phyloP scores from a whole-genome alignment of 352 stramenopile genomes.

The Phytophthora colocasiae region DNA sequence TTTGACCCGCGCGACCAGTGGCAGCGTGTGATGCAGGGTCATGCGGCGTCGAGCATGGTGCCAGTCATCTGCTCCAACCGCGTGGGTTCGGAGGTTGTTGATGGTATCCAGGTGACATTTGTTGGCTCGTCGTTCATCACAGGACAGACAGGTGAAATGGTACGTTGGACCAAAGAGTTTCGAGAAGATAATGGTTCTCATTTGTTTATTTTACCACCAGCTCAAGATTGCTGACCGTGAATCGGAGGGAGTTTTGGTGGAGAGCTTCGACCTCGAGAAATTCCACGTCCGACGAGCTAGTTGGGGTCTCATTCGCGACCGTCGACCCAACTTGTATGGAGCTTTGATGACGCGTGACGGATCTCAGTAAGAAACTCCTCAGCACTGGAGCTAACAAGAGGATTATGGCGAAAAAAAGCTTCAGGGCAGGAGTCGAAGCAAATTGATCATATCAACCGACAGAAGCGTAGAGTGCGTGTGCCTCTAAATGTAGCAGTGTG shows the following conservation, averaged over 20 bases:
- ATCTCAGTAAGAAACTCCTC: constrained; percentile 27
- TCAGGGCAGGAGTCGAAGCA: constrained; percentile 2
- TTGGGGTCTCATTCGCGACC: constrained; percentile 89
- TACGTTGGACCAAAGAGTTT: constrained; percentile 28
- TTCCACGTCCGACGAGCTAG: constrained; percentile 86
- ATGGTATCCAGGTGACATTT: constrained; percentile 90
- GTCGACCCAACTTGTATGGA: constrained; percentile 86
- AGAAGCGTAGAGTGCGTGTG: constrained; percentile 14
- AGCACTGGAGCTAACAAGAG: constrained; percentile 6
- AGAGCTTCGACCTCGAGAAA: constrained; percentile 88
- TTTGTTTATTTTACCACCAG: constrained; percentile 34
- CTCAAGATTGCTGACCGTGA: constrained; percentile 89
- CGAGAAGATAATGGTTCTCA: not conserved
- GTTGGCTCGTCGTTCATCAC: constrained; percentile 94
- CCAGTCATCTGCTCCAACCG: constrained; percentile 93
- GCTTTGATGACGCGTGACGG: constrained; percentile 86
- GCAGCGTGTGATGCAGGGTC: constrained; percentile 93
- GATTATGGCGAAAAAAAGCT: constrained; percentile 7
- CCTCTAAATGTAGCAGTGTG: constrained; percentile 36
- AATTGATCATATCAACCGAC: constrained; percentile 10
- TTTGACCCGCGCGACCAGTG: constrained; percentile 91
- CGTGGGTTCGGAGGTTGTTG: constrained; percentile 81
- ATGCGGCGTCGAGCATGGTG: constrained; percentile 90
- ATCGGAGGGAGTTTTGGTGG: constrained; percentile 87
- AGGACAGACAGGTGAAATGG: constrained; percentile 91